phyloP scores from a whole-genome alignment of 2,329 filamentous ascomycete species.

The Epichloe amarillans region DNA sequence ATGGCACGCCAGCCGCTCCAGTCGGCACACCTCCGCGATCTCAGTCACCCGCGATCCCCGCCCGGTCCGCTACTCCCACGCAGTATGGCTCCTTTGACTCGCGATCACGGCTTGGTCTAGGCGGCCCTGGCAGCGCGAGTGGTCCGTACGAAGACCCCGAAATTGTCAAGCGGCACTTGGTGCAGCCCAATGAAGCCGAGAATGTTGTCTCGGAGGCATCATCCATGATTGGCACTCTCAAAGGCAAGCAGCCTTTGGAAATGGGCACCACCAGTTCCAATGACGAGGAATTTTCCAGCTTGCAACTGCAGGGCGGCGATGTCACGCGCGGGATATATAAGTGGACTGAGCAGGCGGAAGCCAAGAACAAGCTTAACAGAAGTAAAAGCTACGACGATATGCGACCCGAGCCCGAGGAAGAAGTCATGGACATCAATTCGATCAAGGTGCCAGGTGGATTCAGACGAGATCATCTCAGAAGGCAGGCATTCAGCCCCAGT shows the following conservation, averaged over 20 bases:
- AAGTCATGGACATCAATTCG: constrained; percentile 70
- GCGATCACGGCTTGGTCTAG: constrained; percentile 39
- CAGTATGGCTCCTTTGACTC: constrained; percentile 81
- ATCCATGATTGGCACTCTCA: constrained; percentile 28
- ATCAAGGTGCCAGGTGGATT: constrained; percentile 94
- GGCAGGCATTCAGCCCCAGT: constrained; percentile 52
- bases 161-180: constrained; percentile 78
- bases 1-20: constrained; percentile 50
- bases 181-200: constrained; percentile 47
- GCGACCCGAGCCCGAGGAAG: constrained; percentile 65
- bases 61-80: constrained; percentile 42
- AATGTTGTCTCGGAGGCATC: constrained; percentile 33
- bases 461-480: constrained; percentile 73
- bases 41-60: constrained; percentile 22
- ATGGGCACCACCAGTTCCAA: constrained; percentile 27
- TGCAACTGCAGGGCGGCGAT: constrained; percentile 86
- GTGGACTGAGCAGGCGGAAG: constrained; percentile 83
- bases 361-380: constrained; percentile 53
- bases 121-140: constrained; percentile 13
- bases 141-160: constrained; percentile 77
- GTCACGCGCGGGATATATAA: constrained; percentile 91
- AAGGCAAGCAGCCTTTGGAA: constrained; percentile 40
- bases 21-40: constrained; percentile 41
- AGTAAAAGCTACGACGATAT: constrained; percentile 80
- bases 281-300: constrained; percentile 81